Percentiles rank a stretch among this genome's conserved stretches.
phyloP scores from a whole-genome alignment of 805 yeast genomes.

The Cyberlindnera euphorbiae region DNA sequence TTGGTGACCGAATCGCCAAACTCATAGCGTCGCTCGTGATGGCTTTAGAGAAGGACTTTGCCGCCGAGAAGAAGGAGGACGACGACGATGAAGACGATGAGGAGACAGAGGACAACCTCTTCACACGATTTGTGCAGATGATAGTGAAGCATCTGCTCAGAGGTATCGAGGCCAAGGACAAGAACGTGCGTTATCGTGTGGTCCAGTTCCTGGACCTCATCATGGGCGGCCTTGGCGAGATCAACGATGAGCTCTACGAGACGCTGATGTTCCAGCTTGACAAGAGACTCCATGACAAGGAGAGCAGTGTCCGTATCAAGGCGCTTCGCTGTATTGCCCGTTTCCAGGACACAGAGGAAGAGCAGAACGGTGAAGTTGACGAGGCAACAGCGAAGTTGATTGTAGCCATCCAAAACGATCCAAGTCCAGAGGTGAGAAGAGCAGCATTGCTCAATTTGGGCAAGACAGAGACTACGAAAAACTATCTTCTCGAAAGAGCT shows the following conservation, averaged over 20 bases:
- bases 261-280: conserved; percentile 55
- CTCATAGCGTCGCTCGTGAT: conserved; percentile 57
- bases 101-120: conserved; percentile 37
- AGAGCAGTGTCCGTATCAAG: conserved; percentile 73
- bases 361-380: conserved; percentile 32
- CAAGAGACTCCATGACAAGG: conserved; percentile 68
- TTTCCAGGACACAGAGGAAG: conserved; percentile 51
- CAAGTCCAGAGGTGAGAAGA: conserved; percentile 83
- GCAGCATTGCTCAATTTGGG: conserved; percentile 73
- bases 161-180: conserved; percentile 75
- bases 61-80: conserved; percentile 18
- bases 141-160: conserved; percentile 64
- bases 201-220: conserved; percentile 70
- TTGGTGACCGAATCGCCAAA: conserved; percentile 74
- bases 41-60: conserved; percentile 32
- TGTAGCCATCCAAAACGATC: conserved; percentile 65
- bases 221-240: conserved; percentile 67
- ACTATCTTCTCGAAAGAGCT: conserved; percentile 70
- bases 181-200: conserved; percentile 72
- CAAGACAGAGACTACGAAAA: conserved; percentile 47
- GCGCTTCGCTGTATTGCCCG: conserved; percentile 77
- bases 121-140: conserved; percentile 51
- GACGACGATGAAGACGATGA: conserved; percentile 25
- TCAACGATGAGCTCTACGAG: conserved; percentile 68
- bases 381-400: conserved; percentile 44